These are phyloP conservation scores for Paspalum vaginatum DNA, from an alignment of 176 grass and related monocot species.

Conservation along the genomic window DNA sequence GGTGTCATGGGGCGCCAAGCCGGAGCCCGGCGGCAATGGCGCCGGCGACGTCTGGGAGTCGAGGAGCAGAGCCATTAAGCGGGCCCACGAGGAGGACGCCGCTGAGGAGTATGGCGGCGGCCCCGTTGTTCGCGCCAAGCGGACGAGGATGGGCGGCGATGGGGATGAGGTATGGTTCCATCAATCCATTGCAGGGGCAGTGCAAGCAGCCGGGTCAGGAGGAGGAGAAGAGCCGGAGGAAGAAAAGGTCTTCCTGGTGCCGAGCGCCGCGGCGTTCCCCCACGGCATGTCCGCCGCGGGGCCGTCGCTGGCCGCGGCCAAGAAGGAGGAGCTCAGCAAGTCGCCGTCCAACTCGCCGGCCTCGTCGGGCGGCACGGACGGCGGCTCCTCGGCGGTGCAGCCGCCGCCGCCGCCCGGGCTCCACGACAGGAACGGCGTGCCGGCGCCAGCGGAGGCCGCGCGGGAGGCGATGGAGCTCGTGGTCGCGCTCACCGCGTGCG, in stretches of 20 bases:
- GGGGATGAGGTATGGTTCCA: constrained; percentile 82
- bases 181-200: constrained; percentile 63
- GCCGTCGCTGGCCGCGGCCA: constrained; percentile 49
- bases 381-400: constrained; percentile 31
- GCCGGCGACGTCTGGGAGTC: constrained; percentile 44
- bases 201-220: constrained; percentile 32
- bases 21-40: constrained; percentile 43
- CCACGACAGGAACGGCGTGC: neutral
- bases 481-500: constrained; percentile 65
- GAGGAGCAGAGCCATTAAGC: constrained; percentile 56
- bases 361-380: constrained; percentile 63
- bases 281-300: constrained; percentile 53
- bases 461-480: constrained; percentile 50
- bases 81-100: constrained; percentile 56
- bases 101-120: constrained; percentile 54
- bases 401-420: neutral
- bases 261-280: constrained; percentile 69
- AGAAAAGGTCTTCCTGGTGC: constrained; percentile 81
- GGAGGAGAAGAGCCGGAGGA: constrained; percentile 45
- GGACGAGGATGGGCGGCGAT: constrained; percentile 55
- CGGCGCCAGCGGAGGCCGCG: neutral
- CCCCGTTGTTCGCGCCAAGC: constrained; percentile 67
- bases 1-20: constrained; percentile 54
- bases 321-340: constrained; percentile 68
- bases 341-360: constrained; percentile 81